Evolutionary conservation across 2,329 filamentous ascomycete genomes (phyloP).

Genomic region (Colletotrichum echinochloae): DNA sequence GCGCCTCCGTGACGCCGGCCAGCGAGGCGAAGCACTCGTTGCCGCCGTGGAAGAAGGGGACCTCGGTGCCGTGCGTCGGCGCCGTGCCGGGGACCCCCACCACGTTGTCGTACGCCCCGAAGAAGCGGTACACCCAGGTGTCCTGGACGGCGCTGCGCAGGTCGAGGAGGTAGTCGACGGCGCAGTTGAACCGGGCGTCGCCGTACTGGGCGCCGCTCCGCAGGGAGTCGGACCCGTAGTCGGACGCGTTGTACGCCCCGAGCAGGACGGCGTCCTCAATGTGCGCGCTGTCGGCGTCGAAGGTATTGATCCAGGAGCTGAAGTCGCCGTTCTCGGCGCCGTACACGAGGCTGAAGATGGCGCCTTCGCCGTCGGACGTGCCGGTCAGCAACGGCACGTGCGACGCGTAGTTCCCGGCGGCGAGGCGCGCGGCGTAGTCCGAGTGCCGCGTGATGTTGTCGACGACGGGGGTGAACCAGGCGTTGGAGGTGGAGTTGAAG

Average conservation of each 20-base stretch:
- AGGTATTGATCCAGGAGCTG: slow-evolving; percentile 48
- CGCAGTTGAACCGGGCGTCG: slow-evolving; percentile 60
- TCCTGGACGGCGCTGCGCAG: slow-evolving; percentile 52
- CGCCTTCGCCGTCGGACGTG: slow-evolving; percentile 52
- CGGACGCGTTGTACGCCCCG: slow-evolving; percentile 50
- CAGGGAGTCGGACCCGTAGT: slow-evolving; percentile 52
- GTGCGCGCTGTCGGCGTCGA: slow-evolving; percentile 54
- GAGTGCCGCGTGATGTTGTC: slow-evolving; percentile 51
- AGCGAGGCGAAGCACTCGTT: slow-evolving; percentile 55
- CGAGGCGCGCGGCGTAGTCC: slow-evolving; percentile 47
- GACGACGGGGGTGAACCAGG: slow-evolving; percentile 56
- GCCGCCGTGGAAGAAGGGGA: slow-evolving; percentile 60
- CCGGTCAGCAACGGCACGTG: slow-evolving; percentile 53
- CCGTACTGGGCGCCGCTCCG: slow-evolving; percentile 58
- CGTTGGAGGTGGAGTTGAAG: slow-evolving; percentile 53
- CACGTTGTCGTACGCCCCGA: slow-evolving; percentile 56
- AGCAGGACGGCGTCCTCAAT: slow-evolving; percentile 51
- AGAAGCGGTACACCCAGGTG: slow-evolving; percentile 59
- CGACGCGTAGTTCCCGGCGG: slow-evolving; percentile 46
- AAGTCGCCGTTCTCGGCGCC: slow-evolving; percentile 48
- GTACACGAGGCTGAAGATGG: slow-evolving; percentile 53
- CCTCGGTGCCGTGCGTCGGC: slow-evolving; percentile 55
- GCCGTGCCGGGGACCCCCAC: slow-evolving; percentile 50
- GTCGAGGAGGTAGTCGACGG: slow-evolving; percentile 54
- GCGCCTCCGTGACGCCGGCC: slow-evolving; percentile 49